These are phyloP conservation scores for Copromyces sp. DNA, from an alignment of 495 filamentous ascomycete genomes.

Conservation along the genomic window DNA sequence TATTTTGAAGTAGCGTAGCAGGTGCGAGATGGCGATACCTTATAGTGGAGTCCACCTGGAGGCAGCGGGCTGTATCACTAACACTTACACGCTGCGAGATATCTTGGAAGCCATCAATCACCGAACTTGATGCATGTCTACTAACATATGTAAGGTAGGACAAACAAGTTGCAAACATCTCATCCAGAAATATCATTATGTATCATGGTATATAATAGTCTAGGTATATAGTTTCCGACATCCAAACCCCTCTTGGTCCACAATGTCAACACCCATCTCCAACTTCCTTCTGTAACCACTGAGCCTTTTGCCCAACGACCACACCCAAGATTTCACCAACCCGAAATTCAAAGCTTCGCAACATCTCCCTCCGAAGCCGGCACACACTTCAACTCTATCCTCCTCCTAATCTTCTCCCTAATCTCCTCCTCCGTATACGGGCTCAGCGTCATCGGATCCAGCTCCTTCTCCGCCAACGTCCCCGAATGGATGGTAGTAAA, in stretches of 20 bases:
- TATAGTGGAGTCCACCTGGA: not conserved
- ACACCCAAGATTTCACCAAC: not conserved
- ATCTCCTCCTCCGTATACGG: slow-evolving; percentile 48
- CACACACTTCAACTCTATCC: slow-evolving; percentile 13
- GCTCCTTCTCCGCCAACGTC: slow-evolving; percentile 38
- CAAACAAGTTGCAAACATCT: not conserved
- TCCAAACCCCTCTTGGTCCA: not conserved
- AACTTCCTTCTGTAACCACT: not conserved
- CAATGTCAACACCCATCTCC: not conserved
- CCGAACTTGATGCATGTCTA: not conserved
- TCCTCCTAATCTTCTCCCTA: slow-evolving; percentile 34
- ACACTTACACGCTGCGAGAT: not conserved
- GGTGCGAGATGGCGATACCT: not conserved
- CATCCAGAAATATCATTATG: not conserved
- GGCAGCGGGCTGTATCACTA: not conserved
- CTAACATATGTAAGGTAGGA: not conserved
- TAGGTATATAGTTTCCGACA: not conserved
- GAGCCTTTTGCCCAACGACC: not conserved
- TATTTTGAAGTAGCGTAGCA: not conserved
- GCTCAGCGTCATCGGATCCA: slow-evolving; percentile 42
- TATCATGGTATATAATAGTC: not conserved
- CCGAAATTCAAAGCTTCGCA: not conserved
- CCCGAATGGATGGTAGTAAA: slow-evolving; percentile 48
- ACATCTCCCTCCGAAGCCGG: not conserved
- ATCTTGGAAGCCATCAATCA: not conserved